Evolutionary conservation across 192 early-diverging fungal species (phyloP), one percentile per base, ranked within the genome.

Genomic region (Coemansia reversa): DNA sequence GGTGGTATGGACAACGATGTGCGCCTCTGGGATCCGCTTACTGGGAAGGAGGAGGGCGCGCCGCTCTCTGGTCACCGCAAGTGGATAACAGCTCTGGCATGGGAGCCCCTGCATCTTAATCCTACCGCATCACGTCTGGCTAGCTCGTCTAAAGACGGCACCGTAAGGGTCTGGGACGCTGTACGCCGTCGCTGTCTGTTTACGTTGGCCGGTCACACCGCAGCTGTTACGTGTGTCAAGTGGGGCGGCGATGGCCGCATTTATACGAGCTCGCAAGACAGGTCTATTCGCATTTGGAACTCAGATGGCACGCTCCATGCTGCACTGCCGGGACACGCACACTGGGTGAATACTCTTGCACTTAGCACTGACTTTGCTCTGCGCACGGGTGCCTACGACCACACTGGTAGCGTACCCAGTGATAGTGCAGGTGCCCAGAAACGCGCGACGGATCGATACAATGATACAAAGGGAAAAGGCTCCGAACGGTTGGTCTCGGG

Each of bases 211-310:
- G 88, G 91, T 51, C 97, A 98, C 74, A 98, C 95, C 0, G 92
- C 90, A 0, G 91, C 95, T 0, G 91, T 97, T 8, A 96, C 93
- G 51, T 92, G 92, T 76, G 88, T 97, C 18, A 92, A 93, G 70
- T 98, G 97, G 95, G 97, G 94, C 55, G 97, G 95, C 27, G 92
- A 96, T 47, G 95, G 94, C 0, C 81, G 93, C 50, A 85, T 98
- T 50, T 98, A 98, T 81, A 90, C 93, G 14, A 91, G 86, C 8
- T 94, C 93, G 16, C 86, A 92, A 53, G 97, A 99, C 70, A 98
- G 97, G 71, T 89, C 91, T 1, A 97, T 99, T 70, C 94, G 94
- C 70, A 91, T 98, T 24, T 99, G 97, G 95, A 86, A 93, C 67
- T 67, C 58, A 20, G 86, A 92, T 60, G 96, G 96, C 47, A 92